Base-by-base conservation (phyloP, 345 rosid species). In the Raphanus sativus region DNA sequence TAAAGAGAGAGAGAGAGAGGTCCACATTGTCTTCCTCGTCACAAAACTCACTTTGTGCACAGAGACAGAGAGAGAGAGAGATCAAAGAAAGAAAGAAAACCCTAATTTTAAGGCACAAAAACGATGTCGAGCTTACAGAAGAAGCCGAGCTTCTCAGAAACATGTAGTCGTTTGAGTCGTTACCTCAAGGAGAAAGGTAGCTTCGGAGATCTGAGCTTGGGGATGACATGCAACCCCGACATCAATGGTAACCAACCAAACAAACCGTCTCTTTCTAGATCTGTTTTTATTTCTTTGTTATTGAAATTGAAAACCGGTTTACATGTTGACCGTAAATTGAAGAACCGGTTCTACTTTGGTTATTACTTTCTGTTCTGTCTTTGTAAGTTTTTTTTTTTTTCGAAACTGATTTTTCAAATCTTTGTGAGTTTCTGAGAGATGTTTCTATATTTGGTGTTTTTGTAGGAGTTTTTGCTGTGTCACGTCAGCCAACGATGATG, bases 101-200 rank as follows among this genome's bases (percentile, higher is more conserved):
- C 48, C 13, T 3, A 40, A 40, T 40, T 36, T 40, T 29, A 11
- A 55, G 32, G 10, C 54, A 21, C 15, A 52, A 50, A n/a, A 62
- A 50, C 29, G 50, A 38, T 89, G 98, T 80, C 92, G 81, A 80
- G 74, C 62, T 77, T 77, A 34, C 70, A 79, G 45, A 90, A 84
- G 69, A 89, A 82, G 70, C 70, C 86, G 4, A 88, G 90, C 73
- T 90, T 91, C 77, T 83, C 87, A 0, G 89, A 83, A 74, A 91
- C 83, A 1, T 94, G 94, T 83, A 87, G 77, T 65, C 68, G 87
- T 78, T 82, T 94, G 78, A 88, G 95, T 79, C 97, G 86, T 80
- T 91, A 87, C 83, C 63, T 94, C 70, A 91, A 89, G 79, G 93
- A 87, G 87, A 86, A 78, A 21, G 89, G 94, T 50, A 77, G 84